Conservation (phyloP, 192 early-diverging fungal species). For the Umbelopsis vinacea region DNA sequence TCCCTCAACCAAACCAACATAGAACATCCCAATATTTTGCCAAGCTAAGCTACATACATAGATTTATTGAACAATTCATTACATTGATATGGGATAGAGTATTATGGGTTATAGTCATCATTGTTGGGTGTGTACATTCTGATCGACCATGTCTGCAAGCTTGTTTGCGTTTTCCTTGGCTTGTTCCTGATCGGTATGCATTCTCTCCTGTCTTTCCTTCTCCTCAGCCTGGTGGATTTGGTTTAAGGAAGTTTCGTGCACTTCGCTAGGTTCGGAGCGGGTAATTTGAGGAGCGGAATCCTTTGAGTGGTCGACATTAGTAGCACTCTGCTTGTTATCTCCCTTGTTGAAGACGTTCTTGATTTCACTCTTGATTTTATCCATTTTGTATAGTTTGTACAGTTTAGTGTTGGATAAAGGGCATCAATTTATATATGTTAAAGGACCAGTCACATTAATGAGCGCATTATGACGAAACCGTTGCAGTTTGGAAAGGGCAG, state of each 20-base stretch:
- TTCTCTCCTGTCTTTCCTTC: conserved; percentile 2
- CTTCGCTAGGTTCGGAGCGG: conserved; percentile 12
- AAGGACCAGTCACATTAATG: conserved; percentile 6
- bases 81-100: background rate
- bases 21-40: conserved; percentile 10
- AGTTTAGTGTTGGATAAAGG: background rate
- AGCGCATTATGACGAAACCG: conserved; percentile 9
- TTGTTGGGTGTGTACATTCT: background rate
- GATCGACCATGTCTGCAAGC: conserved; percentile 10
- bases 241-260: background rate
- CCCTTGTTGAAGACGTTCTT: background rate
- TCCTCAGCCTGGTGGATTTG: conserved; percentile 15
- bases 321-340: background rate
- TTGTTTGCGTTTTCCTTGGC: conserved; percentile 17
- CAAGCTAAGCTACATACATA: background rate
- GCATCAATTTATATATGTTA: too few species aligned
- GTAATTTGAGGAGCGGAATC: background rate
- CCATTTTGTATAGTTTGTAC: background rate
- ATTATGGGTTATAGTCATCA: background rate
- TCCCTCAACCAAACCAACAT: conserved; percentile 6
- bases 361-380: conserved; percentile 15
- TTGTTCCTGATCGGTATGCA: conserved; percentile 16
- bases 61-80: background rate
- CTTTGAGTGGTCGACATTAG: background rate
- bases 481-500: background rate